phyloP scores from a whole-genome alignment of 2,329 filamentous ascomycete genomes.

The Gnomoniopsis smithogilvyi region DNA sequence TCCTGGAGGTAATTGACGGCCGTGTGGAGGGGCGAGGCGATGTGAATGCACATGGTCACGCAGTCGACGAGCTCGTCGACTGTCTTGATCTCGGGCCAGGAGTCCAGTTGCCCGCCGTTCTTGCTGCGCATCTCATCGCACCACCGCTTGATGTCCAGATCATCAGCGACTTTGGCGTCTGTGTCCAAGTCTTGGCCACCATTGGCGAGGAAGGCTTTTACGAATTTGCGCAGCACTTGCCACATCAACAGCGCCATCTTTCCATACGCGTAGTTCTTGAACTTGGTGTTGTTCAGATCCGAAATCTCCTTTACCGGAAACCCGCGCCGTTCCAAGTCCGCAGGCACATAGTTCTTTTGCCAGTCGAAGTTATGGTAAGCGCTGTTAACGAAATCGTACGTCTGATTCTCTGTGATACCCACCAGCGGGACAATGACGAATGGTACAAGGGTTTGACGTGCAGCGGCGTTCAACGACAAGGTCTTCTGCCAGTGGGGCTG shows the following conservation, averaged over 20 bases:
- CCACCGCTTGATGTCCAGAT: conserved; percentile 36
- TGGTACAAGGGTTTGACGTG: conserved; percentile 40
- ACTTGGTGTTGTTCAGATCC: conserved; percentile 28
- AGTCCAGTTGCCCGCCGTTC: conserved; percentile 32
- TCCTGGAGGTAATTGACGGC: conserved; percentile 50
- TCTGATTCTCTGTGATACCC: conserved; percentile 35
- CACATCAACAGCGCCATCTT: conserved; percentile 43
- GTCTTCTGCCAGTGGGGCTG: conserved; percentile 49
- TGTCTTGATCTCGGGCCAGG: conserved; percentile 40
- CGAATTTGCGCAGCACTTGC: conserved; percentile 39
- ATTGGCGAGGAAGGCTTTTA: conserved; percentile 32
- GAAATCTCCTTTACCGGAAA: conserved; percentile 34
- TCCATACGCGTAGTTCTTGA: conserved; percentile 47
- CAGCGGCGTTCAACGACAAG: conserved; percentile 45
- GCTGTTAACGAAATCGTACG: conserved; percentile 34
- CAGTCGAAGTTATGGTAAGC: conserved; percentile 44
- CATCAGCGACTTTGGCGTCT: conserved; percentile 27
- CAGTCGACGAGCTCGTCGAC: conserved; percentile 40
- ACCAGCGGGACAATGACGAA: conserved; percentile 39
- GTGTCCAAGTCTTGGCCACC: conserved; percentile 28
- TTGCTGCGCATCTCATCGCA: conserved; percentile 35
- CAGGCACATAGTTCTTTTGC: conserved; percentile 40
- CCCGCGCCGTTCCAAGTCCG: conserved; percentile 39
- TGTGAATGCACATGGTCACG: conserved; percentile 50
- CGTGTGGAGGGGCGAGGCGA: conserved; percentile 46